Base-by-base conservation (phyloP, 2,329 filamentous ascomycete species). In the Penicillium sclerotigenum region DNA sequence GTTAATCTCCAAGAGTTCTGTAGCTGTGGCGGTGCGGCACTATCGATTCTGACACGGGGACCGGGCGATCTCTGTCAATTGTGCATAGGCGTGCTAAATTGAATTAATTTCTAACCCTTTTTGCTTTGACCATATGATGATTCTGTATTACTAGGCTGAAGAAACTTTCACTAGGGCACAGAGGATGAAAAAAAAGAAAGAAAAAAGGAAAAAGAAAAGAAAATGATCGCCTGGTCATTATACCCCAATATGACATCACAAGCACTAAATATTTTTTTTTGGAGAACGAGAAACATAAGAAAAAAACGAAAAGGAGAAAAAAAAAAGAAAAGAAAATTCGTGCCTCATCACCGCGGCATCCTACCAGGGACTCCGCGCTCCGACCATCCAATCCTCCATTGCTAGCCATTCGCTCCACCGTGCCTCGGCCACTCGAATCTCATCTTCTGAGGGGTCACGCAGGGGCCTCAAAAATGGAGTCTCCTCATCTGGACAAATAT, bases 321-420 rank as follows among this genome's bases (percentile, higher is more conserved):
- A 29, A 48, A 52, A 57, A 59, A 52, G 56, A 59, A 48, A 54
- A 62, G 49, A 53, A 47, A 49, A 47, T 57, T 68, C 64, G 61
- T 68, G 53, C 62, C 61, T 60, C 66, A 65, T 70, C 38, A 67
- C 42, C 56, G 56, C 53, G 11, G 46, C 18, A 37, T 52, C 37
- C 43, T 59, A 70, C 67, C 69, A 75, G 47, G 72, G 72, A 67
- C 70, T 73, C 18, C 90, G 79, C 1, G 90, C 87, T 6, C 92
- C 92, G 18, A 97, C 79, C 91, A 96, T 96, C 93, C 93, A 97
- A 74, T 97, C 93, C 73, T 96, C 91, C 90, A 97, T 95, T 8
- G 90, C 90, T 36, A 97, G 76, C 93, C 93, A 97, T 69, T 93
- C 87, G 71, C 91, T 95, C 94, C 94, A 99, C 57, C 82, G 85